Evolutionary conservation across 371 early-diverging fungal genomes (phyloP), one percentile per base, ranked within the genome.

Genomic region (Circinella minor): DNA sequence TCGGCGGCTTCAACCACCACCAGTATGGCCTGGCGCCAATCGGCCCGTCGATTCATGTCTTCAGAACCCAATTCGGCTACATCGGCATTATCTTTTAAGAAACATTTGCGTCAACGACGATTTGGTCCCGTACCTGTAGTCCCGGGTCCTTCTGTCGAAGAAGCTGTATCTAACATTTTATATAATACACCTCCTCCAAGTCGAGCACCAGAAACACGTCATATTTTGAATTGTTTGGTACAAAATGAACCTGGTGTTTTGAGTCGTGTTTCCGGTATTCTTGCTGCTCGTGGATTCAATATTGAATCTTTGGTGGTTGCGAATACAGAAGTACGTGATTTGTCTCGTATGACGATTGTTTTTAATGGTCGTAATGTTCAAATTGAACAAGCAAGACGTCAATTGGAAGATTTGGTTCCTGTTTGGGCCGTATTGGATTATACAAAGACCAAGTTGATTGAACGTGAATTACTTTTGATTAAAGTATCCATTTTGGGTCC

Each of bases 391-490:
- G 98, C 97, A 27, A 88, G 92, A 70, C 86, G 93, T 70, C 97
- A 98, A 83, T 77, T 98, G 63, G 96, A 97, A 81, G 98, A 98
- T 81, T 80, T 97, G 84, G 91, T 97, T 34, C 98, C 98, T 55
- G 95, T 98, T n/a, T 98, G 97, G 97, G 99, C 97, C 39, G 99
- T 97, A 20, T 82, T 99, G 72, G 97, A 97, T 79, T 97, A 96
- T 86, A 94, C 95, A 51, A 87, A 89, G 64, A 89, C 90, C 54
- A 89, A 86, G 64, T 83, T 95, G 63, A 90, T 99, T 51, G 94
- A 96, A 80, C 89, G 99, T 63, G 99, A 99, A 80, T 77, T 97
- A 75, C 84, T 95, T 63, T 78, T 99, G 74, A 90, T 94, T 79
- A 98, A 97, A 86, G 93, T 97, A n/a, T 95, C 94, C 59, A 92